phyloP scores from a whole-genome alignment of 2,329 filamentous ascomycete species.

The Colletotrichum noveboracense region DNA sequence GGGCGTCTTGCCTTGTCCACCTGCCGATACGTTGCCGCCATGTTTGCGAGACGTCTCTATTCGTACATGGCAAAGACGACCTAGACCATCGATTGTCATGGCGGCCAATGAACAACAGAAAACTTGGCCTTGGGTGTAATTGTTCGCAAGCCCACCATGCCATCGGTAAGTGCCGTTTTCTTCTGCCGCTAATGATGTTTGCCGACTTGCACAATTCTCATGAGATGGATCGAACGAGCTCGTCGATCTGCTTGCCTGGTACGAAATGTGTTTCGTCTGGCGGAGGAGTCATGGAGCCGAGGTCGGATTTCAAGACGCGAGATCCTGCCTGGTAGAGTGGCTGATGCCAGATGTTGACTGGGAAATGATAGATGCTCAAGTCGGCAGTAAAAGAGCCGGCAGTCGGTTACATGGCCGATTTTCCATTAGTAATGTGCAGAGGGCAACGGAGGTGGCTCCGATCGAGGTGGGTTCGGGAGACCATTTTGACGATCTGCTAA shows the following conservation, averaged over 20 bases:
- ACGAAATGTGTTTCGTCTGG: neutral
- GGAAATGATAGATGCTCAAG: neutral
- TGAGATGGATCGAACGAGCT: neutral
- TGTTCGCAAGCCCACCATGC: neutral
- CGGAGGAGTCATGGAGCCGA: too few species aligned
- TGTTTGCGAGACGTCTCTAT: neutral
- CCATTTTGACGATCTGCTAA: neutral
- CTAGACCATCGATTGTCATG: neutral
- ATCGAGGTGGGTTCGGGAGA: neutral
- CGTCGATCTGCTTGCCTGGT: neutral
- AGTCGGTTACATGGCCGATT: neutral
- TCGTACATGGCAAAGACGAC: neutral
- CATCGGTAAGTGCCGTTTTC: neutral
- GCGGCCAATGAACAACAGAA: neutral
- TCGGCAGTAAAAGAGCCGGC: neutral
- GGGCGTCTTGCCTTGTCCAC: neutral
- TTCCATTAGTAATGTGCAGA: neutral
- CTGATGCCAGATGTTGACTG: too few species aligned
- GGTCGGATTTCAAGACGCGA: too few species aligned
- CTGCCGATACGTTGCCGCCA: neutral
- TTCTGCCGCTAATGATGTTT: neutral
- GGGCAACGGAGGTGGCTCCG: neutral
- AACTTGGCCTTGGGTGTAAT: neutral
- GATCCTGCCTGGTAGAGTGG: too few species aligned
- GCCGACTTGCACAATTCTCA: neutral